A percentile compares a stretch with the other conserved stretches of the same genome.
phyloP scores from a whole-genome alignment of 495 filamentous ascomycete genomes.

The Chaetomium tenue region DNA sequence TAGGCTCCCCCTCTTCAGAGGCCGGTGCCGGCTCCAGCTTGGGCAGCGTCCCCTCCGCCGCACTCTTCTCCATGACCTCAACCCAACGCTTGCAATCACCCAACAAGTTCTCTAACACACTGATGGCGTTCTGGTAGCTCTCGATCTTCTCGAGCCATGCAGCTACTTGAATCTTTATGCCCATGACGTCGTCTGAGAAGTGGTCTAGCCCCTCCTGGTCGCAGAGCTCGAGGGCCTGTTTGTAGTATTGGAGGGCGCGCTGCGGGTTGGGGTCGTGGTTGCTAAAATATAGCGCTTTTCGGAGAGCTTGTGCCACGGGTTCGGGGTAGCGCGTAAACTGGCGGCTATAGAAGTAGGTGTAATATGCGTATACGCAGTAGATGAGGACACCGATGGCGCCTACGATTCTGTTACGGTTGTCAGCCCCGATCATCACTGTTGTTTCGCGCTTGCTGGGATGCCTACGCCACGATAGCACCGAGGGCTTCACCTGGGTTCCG shows the following conservation, averaged over 20 bases:
- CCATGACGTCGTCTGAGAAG: slow-evolving; percentile 84
- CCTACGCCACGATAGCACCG: slow-evolving; percentile 32
- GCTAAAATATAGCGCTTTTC: slow-evolving; percentile 83
- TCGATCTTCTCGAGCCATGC: slow-evolving; percentile 73
- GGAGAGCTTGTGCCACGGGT: slow-evolving; percentile 73
- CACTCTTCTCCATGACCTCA: slow-evolving; percentile 55
- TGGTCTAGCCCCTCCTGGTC: slow-evolving; percentile 74
- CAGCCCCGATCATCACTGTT: not conserved
- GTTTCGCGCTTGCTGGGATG: not conserved
- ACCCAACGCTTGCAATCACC: slow-evolving; percentile 61
- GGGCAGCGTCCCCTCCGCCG: slow-evolving; percentile 48
- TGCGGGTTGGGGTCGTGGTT: slow-evolving; percentile 69
- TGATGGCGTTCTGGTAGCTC: slow-evolving; percentile 61
- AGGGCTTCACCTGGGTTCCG: slow-evolving; percentile 45
- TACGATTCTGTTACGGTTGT: slow-evolving; percentile 30
- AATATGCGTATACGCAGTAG: slow-evolving; percentile 63
- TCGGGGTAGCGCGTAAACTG: slow-evolving; percentile 68
- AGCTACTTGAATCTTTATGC: slow-evolving; percentile 79
- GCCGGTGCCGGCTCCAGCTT: slow-evolving; percentile 24
- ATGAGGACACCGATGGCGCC: slow-evolving; percentile 53
- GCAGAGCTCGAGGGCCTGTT: slow-evolving; percentile 67
- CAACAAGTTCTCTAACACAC: slow-evolving; percentile 69
- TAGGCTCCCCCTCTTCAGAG: slow-evolving; percentile 25
- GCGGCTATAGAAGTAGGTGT: slow-evolving; percentile 60
- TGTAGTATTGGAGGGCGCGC: slow-evolving; percentile 77